Evolutionary conservation across 208 protist species (phyloP), one percentile per base, ranked within the genome.

Genomic region (Strigomonas culicis): DNA sequence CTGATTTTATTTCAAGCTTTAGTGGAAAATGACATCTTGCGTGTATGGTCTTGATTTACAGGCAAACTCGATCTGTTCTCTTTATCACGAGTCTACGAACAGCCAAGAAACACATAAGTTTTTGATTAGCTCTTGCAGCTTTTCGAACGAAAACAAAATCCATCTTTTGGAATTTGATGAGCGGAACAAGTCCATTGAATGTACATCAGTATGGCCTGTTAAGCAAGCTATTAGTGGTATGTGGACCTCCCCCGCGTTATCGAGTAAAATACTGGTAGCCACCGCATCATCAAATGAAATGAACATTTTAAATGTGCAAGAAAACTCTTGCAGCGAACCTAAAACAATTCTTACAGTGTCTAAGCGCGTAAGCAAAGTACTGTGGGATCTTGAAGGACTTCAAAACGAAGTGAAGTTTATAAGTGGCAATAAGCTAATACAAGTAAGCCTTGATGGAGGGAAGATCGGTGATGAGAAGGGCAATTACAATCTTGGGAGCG

Each of bases 331-430:
- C 24, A 68, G 36, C 19, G 80, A 86, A 36, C 79, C 82, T 4
- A 77, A 77, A 57, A 64, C 64, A 11, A 50, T 91, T 7, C 19
- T 56, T 6, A 53, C 63, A 6, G 30, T 86, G 34, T 51, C 57
- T 11, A 60, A 67, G 13, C 22, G 3, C 0, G 69, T 70, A 34
- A 69, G 65, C n/a, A 74, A 84, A 46, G 76, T 84, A 1, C 43
- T 95, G 49, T 95, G 88, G 88, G 85, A 92, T 72, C 59, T 88
- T 19, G 85, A 95, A 6, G 88, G 88, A n/a, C 70, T 91, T 15
- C 85, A 95, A 59, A 80, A 74, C 46, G 81, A 92, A 21, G 68
- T 90, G 11, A 61, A 59, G 27, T 28, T 78, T 1, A 56, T 82
- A 0, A 49, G 51, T 47, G 50, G 66, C 21, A 69, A 80, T 51